Evolutionary conservation across 768 basidiomycete species (phyloP), one percentile per base, ranked within the genome.

Genomic region (Suillus weaverae): DNA sequence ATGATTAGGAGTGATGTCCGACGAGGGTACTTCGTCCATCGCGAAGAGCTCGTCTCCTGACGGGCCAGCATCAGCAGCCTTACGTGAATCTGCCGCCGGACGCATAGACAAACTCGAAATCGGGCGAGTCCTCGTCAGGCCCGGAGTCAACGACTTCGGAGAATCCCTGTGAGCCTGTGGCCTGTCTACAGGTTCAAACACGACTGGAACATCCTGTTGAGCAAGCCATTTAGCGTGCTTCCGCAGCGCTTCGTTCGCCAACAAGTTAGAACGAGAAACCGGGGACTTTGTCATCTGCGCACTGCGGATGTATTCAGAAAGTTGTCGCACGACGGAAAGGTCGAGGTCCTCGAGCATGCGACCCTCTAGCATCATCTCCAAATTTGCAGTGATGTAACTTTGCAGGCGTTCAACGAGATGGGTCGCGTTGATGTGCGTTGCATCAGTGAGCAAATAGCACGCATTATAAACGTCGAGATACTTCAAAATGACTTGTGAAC

Each of bases 291-390:
- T 79, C 4, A 78, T 75, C 73, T 99, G 97, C 51, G 84, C 81
- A 11, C 71, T 65, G 20, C 81, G 80, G 2, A 89, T 80, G 66
- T 85, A 89, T 2, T 75, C 71, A 3, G 89, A 81, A 8, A 99
- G 83, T 67, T 89, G 85, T 60, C 85, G 84, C 67, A 97, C 77
- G 26, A 94, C 83, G 39, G 83, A 81, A 20, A 80, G 72, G 2
- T 88, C 81, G 43, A 97, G 82, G 60, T 90, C 89, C 64, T 95
- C 92, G 30, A 99, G 84, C 70, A 96, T 84, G 20, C 85, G 84
- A 39, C 81, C 82, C 72, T 98, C 95, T 22, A 99, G 84, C 59
- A 97, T 83, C 1, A 88, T 87, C 75, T 99, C 97, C 80, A 97
- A 81, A 71, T 94, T 96, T 64, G 86, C 85, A 2, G 86, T 78